Percentiles rank a stretch among this genome's conserved stretches.
Evolutionary conservation across 352 stramenopile species (phyloP).

Genomic region (Globisporangium spiculum): DNA sequence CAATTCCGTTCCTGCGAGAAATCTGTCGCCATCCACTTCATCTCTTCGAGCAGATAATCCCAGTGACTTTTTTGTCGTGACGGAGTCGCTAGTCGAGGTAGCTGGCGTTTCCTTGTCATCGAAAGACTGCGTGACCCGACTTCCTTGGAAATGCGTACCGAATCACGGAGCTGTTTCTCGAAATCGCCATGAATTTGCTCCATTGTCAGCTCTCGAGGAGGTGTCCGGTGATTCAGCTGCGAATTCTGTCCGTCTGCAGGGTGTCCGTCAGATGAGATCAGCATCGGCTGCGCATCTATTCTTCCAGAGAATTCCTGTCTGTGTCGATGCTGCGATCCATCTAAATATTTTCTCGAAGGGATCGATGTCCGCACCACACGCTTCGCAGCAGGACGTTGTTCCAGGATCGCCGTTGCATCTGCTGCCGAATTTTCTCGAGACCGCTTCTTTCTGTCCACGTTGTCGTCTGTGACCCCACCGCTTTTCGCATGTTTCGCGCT

Average conservation of each 20-base stretch:
- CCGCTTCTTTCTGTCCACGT: conserved; percentile 21
- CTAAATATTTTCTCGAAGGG: conserved; percentile 49
- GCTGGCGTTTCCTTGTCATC: conserved; percentile 66
- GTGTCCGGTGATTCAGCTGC: conserved; percentile 5
- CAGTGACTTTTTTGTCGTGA: conserved; percentile 78
- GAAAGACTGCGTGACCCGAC: conserved; percentile 29
- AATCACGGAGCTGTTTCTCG: conserved; percentile 45
- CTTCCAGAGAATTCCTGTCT: conserved; percentile 22
- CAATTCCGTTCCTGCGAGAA: conserved; percentile 97
- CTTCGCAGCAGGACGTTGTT: conserved; percentile 14
- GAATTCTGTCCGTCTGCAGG: neutral
- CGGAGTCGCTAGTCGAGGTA: conserved; percentile 58
- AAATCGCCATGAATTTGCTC: conserved; percentile 27
- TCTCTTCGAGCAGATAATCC: conserved; percentile 95
- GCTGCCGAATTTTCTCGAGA: conserved; percentile 8
- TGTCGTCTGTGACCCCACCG: conserved; percentile 11
- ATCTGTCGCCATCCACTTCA: conserved; percentile 96
- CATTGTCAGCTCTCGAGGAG: conserved; percentile 21
- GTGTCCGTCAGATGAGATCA: conserved; percentile 2
- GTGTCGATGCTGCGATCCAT: conserved; percentile 27
- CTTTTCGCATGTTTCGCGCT: conserved; percentile 5
- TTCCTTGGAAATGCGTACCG: conserved; percentile 45
- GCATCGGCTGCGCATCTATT: neutral
- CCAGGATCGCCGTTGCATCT: conserved; percentile 9
- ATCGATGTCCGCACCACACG: conserved; percentile 36